Evolutionary conservation across 129 eudicot species (phyloP).

Genomic region (Silybum marianum): DNA sequence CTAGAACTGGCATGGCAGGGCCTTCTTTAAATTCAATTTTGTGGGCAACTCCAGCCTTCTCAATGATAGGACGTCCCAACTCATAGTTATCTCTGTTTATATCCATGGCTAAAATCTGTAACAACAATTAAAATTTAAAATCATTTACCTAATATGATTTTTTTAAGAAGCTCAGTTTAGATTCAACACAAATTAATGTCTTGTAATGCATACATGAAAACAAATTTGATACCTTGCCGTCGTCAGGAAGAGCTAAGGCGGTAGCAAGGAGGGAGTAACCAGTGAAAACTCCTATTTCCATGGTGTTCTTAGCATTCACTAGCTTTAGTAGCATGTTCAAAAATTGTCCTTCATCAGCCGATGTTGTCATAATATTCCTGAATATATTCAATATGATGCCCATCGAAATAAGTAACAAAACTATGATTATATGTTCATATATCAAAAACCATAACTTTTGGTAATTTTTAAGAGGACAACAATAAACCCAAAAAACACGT

Average conservation of each 20-base stretch:
- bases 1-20: conserved; percentile 85
- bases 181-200: not conserved
- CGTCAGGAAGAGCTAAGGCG: conserved; percentile 91
- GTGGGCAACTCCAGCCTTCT: conserved; percentile 85
- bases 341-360: conserved; percentile 92
- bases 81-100: conserved; percentile 77
- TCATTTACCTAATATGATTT: not conserved
- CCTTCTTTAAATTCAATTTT: conserved; percentile 82
- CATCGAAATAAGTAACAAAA: not conserved
- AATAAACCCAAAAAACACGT: not conserved
- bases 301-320: conserved; percentile 79
- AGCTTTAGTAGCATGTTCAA: conserved; percentile 76
- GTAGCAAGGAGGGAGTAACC: conserved; percentile 96
- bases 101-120: conserved; percentile 82
- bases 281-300: conserved; percentile 93
- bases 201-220: not conserved
- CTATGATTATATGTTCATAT: not conserved
- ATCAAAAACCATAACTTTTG: not conserved
- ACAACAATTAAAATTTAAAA: not conserved
- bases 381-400: not conserved
- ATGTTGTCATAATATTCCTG: conserved; percentile 91
- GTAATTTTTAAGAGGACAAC: not conserved
- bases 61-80: conserved; percentile 64
- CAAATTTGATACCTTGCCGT: conserved; percentile 60
- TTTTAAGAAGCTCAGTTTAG: not conserved